Conservation (phyloP, 495 filamentous ascomycete genomes). For the Copromyces sp. region DNA sequence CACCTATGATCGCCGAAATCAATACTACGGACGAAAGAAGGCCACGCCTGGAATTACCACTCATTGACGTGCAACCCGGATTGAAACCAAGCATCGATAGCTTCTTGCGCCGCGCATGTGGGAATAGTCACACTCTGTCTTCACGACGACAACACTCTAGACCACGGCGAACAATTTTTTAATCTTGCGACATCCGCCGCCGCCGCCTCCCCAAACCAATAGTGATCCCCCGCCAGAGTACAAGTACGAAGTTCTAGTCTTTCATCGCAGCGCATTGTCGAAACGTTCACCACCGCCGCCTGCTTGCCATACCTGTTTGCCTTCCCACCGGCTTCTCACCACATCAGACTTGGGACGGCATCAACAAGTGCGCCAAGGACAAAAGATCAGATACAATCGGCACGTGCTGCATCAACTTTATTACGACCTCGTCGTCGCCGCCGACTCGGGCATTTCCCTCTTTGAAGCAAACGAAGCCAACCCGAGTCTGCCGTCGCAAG, state of each 20-base stretch:
- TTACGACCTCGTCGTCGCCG: not conserved
- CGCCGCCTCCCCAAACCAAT: not conserved
- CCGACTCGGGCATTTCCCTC: not conserved
- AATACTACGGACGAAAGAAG: not conserved
- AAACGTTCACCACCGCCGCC: not conserved
- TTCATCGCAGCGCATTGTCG: not conserved
- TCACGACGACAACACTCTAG: not conserved
- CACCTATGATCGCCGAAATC: not conserved
- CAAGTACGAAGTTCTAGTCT: not conserved
- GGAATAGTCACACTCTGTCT: not conserved
- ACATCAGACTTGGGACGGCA: conserved; percentile 1
- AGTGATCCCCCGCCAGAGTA: not conserved
- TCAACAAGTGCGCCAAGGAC: not conserved
- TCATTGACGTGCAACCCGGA: not conserved
- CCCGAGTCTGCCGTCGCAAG: not conserved
- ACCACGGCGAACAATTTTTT: not conserved
- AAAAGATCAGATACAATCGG: not conserved
- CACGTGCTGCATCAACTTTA: not conserved
- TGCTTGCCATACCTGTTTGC: not conserved
- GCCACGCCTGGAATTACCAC: not conserved
- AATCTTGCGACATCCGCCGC: not conserved
- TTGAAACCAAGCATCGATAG: not conserved
- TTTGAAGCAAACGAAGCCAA: not conserved
- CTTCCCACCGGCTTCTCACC: not conserved
- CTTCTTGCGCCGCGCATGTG: not conserved